Percentiles rank a stretch among this genome's conserved stretches.
Evolutionary conservation across 495 filamentous ascomycete genomes (phyloP).

Genomic region (Achaetomiella virescens): DNA sequence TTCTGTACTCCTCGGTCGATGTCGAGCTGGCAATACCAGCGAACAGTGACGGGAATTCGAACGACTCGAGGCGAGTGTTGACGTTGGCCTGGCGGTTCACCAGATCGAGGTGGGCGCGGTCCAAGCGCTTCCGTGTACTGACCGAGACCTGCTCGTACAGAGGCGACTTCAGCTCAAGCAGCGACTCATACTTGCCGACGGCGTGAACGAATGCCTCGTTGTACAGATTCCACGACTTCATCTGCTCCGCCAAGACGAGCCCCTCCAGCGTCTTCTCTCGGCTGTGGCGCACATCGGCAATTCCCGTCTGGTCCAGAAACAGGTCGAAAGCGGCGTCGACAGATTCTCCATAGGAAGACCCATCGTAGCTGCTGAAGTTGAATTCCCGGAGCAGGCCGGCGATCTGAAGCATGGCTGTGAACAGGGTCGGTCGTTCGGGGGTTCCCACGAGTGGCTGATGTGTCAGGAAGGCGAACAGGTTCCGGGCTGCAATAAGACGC

Average conservation of each 20-base stretch:
- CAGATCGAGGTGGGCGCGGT: conserved; percentile 75
- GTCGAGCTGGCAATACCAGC: conserved; percentile 80
- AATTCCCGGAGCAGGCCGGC: conserved; percentile 63
- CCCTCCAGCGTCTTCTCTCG: conserved; percentile 88
- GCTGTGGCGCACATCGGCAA: conserved; percentile 76
- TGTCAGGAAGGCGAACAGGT: conserved; percentile 83
- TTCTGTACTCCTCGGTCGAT: conserved; percentile 62
- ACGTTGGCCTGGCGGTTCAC: conserved; percentile 59
- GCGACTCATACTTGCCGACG: conserved; percentile 78
- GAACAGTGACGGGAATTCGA: conserved; percentile 88
- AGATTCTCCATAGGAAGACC: conserved; percentile 72
- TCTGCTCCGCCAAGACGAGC: conserved; percentile 76
- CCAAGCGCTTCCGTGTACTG: conserved; percentile 69
- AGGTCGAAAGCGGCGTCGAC: conserved; percentile 67
- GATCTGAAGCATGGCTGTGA: conserved; percentile 67
- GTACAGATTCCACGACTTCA: conserved; percentile 76
- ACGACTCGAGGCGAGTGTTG: conserved; percentile 62
- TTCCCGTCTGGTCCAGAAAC: conserved; percentile 65
- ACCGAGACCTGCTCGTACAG: conserved; percentile 62
- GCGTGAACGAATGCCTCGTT: conserved; percentile 88
- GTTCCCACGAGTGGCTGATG: conserved; percentile 78
- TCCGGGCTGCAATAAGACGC: conserved; percentile 68
- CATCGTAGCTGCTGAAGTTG: conserved; percentile 74
- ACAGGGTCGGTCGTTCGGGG: conserved; percentile 56
- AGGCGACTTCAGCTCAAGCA: conserved; percentile 60